These are phyloP conservation scores for Ogataea corticis DNA, from an alignment of 805 yeast genomes.

Conservation along the genomic window DNA sequence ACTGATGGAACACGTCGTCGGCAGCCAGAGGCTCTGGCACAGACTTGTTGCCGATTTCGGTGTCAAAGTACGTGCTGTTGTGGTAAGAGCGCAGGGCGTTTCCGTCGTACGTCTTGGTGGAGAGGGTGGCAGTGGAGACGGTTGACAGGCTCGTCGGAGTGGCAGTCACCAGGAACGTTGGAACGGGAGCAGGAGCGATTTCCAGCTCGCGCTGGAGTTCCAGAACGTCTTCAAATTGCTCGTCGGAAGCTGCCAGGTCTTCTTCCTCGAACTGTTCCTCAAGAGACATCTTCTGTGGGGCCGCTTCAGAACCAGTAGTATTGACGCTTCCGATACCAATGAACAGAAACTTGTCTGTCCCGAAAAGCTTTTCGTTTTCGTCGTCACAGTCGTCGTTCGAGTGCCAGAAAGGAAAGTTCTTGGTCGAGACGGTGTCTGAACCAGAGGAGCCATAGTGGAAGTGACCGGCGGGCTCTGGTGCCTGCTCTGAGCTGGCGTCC, in stretches of 20 bases:
- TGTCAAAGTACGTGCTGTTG: neutral
- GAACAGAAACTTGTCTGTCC: constrained; percentile 29
- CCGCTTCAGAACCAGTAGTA: neutral
- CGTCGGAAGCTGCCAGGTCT: too few relatives aligned
- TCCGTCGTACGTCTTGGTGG: constrained; percentile 1
- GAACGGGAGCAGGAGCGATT: neutral
- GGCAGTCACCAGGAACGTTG: neutral
- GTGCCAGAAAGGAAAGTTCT: constrained; percentile 17
- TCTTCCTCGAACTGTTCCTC: too few relatives aligned
- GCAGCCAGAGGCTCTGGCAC: neutral
- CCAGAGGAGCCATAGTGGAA: neutral
- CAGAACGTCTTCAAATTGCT: too few relatives aligned
- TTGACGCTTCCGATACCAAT: constrained; percentile 30
- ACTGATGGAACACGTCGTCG: constrained; percentile 19
- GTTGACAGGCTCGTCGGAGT: neutral
- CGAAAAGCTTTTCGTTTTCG: constrained; percentile 21
- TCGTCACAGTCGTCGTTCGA: constrained; percentile 20
- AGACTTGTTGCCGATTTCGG: neutral
- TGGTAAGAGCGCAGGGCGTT: neutral
- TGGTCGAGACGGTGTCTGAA: constrained; percentile 6
- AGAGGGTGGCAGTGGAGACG: neutral
- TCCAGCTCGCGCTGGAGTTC: too few relatives aligned
- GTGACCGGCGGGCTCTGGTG: neutral
- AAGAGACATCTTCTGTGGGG: too few relatives aligned
- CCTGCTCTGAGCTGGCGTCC: neutral